These are phyloP conservation scores for Plasmodiophora brassicae DNA, from an alignment of 208 protist species.

Conservation along the genomic window DNA sequence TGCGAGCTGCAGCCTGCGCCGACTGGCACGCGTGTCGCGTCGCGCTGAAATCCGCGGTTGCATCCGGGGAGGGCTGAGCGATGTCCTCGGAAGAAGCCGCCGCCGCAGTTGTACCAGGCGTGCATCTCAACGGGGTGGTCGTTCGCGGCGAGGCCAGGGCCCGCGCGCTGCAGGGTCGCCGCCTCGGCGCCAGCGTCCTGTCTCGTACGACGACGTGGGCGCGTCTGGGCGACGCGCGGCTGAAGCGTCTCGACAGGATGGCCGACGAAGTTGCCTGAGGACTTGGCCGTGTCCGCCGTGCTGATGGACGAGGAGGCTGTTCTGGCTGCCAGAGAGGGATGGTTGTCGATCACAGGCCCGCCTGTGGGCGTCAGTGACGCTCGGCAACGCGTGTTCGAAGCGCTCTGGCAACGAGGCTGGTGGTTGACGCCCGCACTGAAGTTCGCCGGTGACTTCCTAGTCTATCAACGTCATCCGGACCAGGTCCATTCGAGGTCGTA, in stretches of 20 bases:
- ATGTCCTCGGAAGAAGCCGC: too few relatives aligned
- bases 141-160: too few relatives aligned
- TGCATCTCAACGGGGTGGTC: too few relatives aligned
- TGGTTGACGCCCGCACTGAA: background rate
- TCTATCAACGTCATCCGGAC: background rate
- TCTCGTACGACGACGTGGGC: background rate
- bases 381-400: background rate
- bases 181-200: background rate
- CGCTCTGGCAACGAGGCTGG: background rate
- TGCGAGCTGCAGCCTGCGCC: too few relatives aligned
- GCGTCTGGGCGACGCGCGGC: too few relatives aligned
- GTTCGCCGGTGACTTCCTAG: background rate
- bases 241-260: too few relatives aligned
- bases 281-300: background rate
- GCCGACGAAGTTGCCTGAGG: too few relatives aligned
- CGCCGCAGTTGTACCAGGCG: too few relatives aligned
- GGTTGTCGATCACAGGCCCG: background rate
- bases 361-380: background rate
- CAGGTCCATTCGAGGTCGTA: background rate
- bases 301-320: background rate
- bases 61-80: too few relatives aligned
- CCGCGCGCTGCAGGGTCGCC: background rate
- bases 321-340: background rate
- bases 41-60: too few relatives aligned
- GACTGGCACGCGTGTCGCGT: too few relatives aligned